Base-by-base conservation (phyloP, 2,329 filamentous ascomycete species). In the Hirsutella rhossiliensis region DNA sequence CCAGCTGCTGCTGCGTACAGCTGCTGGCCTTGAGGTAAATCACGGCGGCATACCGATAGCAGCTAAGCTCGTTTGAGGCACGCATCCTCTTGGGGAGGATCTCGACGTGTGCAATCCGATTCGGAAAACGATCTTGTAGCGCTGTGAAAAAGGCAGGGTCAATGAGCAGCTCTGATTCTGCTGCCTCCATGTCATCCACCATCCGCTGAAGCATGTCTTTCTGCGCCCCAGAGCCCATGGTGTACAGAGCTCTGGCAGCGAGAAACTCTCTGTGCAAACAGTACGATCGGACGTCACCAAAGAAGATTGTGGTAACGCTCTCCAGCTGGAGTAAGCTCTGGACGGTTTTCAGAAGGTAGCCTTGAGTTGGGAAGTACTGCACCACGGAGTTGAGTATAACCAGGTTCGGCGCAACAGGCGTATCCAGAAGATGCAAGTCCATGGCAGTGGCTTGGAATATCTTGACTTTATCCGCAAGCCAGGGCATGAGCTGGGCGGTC, bases 61-160 rank as follows among this genome's bases (percentile, higher is more conserved):
- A 47, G 43, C 52, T 58, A 11, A 60, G 48, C 31, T 60, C 58
- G 23, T 60, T 60, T 11, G 52, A 55, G 0, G 56, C 56, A 12
- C 40, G 27, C 53, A 60, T 56, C 7, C 17, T 43, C 45, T 60
- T 60, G 8, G 57, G 57, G 0, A 60, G 15, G 15, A 60, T 53
- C 36, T 58, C 56, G 3, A 60, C 54, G 28, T 59, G 56, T 12
- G 46, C 40, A 5, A 60, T 19, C 0, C 44, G 41, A 30, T 55
- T 32, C 2, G 47, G 50, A 2, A 53, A 15, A 3, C 19, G 45
- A 2, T 2, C n/a, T 2, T 40, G 9, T 1, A 56, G 39, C 0
- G 19, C 27, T 0, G 53, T 56, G 41, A 56, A 56, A 39, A 54
- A 56, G 4, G 45, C 49, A 6, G 53, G 53, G 19, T 54, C 53